Conservation (phyloP, 352 stramenopile species). For the Phytophthora idaei region DNA sequence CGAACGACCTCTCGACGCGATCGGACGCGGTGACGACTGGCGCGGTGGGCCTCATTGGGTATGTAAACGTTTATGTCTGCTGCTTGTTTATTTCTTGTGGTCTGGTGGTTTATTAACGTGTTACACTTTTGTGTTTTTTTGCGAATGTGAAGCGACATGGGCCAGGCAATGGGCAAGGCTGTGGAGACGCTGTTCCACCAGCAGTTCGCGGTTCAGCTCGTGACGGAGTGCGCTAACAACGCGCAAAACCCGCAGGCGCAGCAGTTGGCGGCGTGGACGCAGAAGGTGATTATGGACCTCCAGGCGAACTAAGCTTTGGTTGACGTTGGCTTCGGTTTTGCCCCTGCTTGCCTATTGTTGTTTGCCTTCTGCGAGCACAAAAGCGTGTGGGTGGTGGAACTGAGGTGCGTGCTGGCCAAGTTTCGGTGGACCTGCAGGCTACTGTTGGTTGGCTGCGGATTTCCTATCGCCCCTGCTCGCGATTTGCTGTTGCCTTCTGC, state of each 20-base stretch:
- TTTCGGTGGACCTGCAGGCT: slow-evolving; percentile 39
- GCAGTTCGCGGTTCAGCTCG: slow-evolving; percentile 73
- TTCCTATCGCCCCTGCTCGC: slow-evolving; percentile 16
- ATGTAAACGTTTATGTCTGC: slow-evolving; percentile 25
- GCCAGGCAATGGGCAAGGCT: slow-evolving; percentile 72
- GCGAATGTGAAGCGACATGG: slow-evolving; percentile 72
- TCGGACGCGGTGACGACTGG: slow-evolving; percentile 92
- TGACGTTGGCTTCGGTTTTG: slow-evolving; percentile 16
- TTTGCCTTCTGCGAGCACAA: slow-evolving; percentile 42
- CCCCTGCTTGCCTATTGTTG: slow-evolving; percentile 17
- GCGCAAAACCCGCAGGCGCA: slow-evolving; percentile 69
- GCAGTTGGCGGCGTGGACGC: slow-evolving; percentile 75
- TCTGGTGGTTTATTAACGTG: slow-evolving; percentile 15
- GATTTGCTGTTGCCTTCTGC: slow-evolving; percentile 42
- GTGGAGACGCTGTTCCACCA: slow-evolving; percentile 69
- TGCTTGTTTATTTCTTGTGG: neutral
- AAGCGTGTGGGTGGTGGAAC: slow-evolving; percentile 4
- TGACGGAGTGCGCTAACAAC: slow-evolving; percentile 75
- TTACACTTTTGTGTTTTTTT: slow-evolving; percentile 20
- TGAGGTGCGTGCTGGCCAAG: slow-evolving; percentile 13
- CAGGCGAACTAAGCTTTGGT: slow-evolving; percentile 50
- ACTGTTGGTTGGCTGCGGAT: slow-evolving; percentile 16
- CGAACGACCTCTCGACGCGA: slow-evolving; percentile 78
- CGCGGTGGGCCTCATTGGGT: slow-evolving; percentile 91
- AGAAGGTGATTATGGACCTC: slow-evolving; percentile 77